These are phyloP conservation scores for Sporopachydermia lactativora DNA, from an alignment of 805 yeast genomes.

Conservation along the genomic window DNA sequence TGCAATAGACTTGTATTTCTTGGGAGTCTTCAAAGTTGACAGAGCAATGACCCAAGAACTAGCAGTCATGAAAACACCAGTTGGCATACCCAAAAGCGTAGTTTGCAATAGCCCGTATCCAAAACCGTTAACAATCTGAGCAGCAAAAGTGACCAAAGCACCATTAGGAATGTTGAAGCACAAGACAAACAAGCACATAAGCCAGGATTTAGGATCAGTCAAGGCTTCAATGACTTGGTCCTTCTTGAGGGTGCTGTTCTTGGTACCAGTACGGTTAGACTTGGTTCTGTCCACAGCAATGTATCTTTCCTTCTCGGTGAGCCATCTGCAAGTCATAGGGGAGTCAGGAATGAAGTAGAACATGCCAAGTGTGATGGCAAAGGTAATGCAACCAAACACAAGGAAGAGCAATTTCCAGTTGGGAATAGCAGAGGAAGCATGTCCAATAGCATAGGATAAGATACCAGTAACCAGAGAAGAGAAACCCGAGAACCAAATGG, in stretches of 20 bases:
- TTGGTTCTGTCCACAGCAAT: slow-evolving; percentile 32
- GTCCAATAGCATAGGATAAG: slow-evolving; percentile 24
- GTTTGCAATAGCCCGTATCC: slow-evolving; percentile 23
- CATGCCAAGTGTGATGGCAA: slow-evolving; percentile 22
- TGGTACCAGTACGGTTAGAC: slow-evolving; percentile 23
- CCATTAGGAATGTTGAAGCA: slow-evolving; percentile 23
- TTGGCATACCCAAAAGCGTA: slow-evolving; percentile 37
- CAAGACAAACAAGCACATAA: slow-evolving; percentile 20
- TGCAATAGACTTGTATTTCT: slow-evolving; percentile 17
- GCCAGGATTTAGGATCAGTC: slow-evolving; percentile 33
- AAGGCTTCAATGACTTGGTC: slow-evolving; percentile 36
- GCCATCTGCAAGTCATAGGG: slow-evolving; percentile 36
- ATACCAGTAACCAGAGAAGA: slow-evolving; percentile 14
- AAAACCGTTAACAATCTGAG: slow-evolving; percentile 27
- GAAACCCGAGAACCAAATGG: slow-evolving; percentile 17
- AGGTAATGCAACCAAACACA: slow-evolving; percentile 41
- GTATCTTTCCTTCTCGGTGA: slow-evolving; percentile 34
- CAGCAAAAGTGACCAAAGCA: slow-evolving; percentile 33
- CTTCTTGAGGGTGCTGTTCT: slow-evolving; percentile 34
- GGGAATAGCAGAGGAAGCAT: slow-evolving; percentile 14
- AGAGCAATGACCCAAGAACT: slow-evolving; percentile 3
- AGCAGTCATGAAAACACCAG: slow-evolving; percentile 21
- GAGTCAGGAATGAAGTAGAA: slow-evolving; percentile 37
- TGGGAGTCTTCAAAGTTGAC: not conserved
- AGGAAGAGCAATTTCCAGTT: slow-evolving; percentile 44